Percentiles rank a stretch among this genome's conserved stretches.
phyloP scores from a whole-genome alignment of 495 filamentous ascomycete species.

The Podospora conica region DNA sequence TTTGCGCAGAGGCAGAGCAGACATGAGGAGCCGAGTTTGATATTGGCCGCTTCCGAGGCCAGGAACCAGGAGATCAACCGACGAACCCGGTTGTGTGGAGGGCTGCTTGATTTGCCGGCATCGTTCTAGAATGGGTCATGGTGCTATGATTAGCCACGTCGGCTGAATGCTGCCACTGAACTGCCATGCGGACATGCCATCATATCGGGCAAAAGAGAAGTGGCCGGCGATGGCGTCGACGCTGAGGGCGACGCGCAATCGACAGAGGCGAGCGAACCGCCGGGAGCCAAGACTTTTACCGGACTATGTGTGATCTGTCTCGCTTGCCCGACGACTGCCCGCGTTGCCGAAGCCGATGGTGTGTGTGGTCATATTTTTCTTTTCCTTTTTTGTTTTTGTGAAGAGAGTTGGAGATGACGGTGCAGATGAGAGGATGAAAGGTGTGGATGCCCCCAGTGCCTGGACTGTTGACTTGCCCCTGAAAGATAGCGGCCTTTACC shows the following conservation, averaged over 20 bases:
- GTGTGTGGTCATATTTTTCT: background rate
- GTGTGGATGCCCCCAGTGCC: background rate
- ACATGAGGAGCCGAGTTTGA: background rate
- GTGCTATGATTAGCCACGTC: constrained; percentile 25
- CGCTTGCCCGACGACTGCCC: background rate
- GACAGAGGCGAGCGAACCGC: background rate
- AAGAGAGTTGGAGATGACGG: background rate
- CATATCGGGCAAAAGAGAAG: background rate
- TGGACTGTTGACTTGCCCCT: background rate
- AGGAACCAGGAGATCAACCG: background rate
- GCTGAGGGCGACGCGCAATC: constrained; percentile 6
- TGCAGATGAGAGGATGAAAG: background rate
- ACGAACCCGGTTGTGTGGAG: background rate
- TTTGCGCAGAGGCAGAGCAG: background rate
- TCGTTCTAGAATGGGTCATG: background rate
- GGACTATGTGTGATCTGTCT: constrained; percentile 2
- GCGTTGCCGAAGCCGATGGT: background rate
- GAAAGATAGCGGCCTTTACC: no score
- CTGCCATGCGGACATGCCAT: constrained; percentile 1
- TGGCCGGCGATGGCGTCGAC: constrained; percentile 18
- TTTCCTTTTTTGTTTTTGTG: background rate
- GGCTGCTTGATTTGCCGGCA: constrained; percentile 3
- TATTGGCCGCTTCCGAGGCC: background rate
- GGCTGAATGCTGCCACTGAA: constrained; percentile 24
- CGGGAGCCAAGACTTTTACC: background rate